These are phyloP conservation scores for Garcia nutans DNA, from an alignment of 345 rosid genomes.

Conservation along the genomic window DNA sequence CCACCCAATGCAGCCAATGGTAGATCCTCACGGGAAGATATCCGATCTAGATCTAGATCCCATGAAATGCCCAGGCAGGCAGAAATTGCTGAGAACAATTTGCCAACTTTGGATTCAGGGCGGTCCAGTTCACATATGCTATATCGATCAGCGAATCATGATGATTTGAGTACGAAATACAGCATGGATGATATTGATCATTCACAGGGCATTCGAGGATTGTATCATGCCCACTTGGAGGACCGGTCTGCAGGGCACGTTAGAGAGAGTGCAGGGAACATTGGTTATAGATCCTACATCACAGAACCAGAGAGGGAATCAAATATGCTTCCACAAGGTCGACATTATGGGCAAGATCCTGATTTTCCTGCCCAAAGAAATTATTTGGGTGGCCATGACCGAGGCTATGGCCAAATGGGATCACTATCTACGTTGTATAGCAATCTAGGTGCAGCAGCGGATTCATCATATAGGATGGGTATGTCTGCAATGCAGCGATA, in stretches of 20 bases:
- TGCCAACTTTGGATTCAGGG: constrained; percentile 7
- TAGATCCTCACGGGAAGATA: constrained; percentile 30
- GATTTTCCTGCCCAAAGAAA: constrained; percentile 26
- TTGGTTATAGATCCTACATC: constrained; percentile 30
- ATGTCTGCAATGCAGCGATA: constrained; percentile 56
- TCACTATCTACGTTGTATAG: constrained; percentile 36
- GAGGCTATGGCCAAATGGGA: constrained; percentile 28
- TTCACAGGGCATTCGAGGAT: constrained; percentile 29
- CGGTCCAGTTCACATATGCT: constrained; percentile 13
- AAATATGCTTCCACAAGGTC: constrained; percentile 28
- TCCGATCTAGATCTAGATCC: constrained; percentile 12
- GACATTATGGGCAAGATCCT: constrained; percentile 32
- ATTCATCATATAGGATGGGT: constrained; percentile 34
- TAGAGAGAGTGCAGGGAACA: constrained; percentile 23
- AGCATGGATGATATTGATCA: constrained; percentile 15
- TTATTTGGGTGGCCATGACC: constrained; percentile 25
- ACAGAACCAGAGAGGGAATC: constrained; percentile 28
- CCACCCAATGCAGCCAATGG: constrained; percentile 20
- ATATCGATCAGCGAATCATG: constrained; percentile 33
- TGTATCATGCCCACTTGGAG: constrained; percentile 27
- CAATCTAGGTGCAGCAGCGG: constrained; percentile 21
- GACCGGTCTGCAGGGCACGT: constrained; percentile 19
- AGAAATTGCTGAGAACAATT: constrained; percentile 1
- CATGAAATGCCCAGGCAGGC: neutral
- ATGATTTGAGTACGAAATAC: constrained; percentile 37